Evolutionary conservation across 2,329 filamentous ascomycete species (phyloP), one percentile per base, ranked within the genome.

Genomic region (Exophiala mesophila): DNA sequence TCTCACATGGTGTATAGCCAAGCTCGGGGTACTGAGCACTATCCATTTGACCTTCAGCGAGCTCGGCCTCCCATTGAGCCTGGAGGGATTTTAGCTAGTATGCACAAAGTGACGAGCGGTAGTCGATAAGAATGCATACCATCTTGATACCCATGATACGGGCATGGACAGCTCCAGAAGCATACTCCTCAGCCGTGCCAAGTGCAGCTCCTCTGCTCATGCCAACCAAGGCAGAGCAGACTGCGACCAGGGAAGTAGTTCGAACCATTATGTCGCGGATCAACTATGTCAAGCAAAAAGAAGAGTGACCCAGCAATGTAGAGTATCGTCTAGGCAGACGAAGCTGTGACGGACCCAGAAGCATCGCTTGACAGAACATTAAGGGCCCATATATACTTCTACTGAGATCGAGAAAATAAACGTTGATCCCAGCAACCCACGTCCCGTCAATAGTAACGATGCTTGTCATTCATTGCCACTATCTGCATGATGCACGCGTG

Each of bases 1-100:
- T 59, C 5, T 61, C 56, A 49, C 71, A 74, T 4, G 47, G 43
- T 3, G 40, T 39, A 29, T 28, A 43, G 17, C 41, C 42, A 7
- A 53, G 49, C 7, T 54, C 50, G 15, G 39, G 39, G 24, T 41
- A 41, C 17, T 36, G 39, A 5, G 19, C 30, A 30, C 29, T 34
- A 15, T 33, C 39, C 29, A 41, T 34, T 20, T 33, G 16, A 34
- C 39, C 39, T 5, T 29, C 39, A 9, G 39, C 39, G 9, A 31
- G 3, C 17, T 39, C 36, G 13, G 23, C 36, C 5, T 39, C 36
- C 36, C 36, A 39, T 39, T 39, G 36, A 5, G 21, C 36, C 36
- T 39, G 19, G 13, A n/a, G 10, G 19, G 8, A 21, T 34, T 4
- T 39, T 19, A 39, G 36, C n/a, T n/a, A n/a, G n/a, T n/a, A n/a